Evolutionary conservation across 2,329 filamentous ascomycete genomes (phyloP).

Genomic region (Diaporthe caulivora): DNA sequence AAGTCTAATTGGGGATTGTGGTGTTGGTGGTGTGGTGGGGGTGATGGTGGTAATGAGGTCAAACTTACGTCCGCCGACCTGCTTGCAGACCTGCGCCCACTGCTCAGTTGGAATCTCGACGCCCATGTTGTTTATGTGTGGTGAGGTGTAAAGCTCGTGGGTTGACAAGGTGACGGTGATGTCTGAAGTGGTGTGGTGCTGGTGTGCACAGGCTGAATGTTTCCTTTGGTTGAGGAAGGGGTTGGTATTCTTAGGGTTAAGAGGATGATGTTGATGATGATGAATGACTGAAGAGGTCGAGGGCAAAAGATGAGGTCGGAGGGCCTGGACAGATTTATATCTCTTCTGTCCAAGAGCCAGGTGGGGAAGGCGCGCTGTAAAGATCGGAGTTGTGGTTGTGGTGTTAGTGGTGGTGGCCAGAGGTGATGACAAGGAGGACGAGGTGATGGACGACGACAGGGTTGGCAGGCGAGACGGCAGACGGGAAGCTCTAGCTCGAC

Average conservation of each 20-base stretch:
- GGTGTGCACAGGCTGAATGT: background rate
- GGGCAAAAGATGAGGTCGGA: background rate
- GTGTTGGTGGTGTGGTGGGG: too few species aligned
- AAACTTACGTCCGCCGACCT: slow-evolving; percentile 77
- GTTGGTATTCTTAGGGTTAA: slow-evolving; percentile 19
- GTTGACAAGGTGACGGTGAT: slow-evolving; percentile 14
- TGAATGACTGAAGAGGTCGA: slow-evolving; percentile 16
- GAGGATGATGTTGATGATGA: background rate
- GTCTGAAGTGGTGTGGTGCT: background rate
- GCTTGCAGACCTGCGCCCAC: slow-evolving; percentile 92
- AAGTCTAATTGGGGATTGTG: slow-evolving; percentile 30
- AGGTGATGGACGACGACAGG: slow-evolving; percentile 13
- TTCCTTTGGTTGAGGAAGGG: background rate
- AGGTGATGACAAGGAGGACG: background rate
- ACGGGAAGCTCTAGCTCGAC: slow-evolving; percentile 23
- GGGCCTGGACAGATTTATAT: slow-evolving; percentile 30
- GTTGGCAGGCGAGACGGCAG: slow-evolving; percentile 7
- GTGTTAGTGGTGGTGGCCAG: background rate
- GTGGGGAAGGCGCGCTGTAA: slow-evolving; percentile 32
- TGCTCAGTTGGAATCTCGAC: slow-evolving; percentile 80
- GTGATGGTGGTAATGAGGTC: background rate
- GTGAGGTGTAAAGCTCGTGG: slow-evolving; percentile 25
- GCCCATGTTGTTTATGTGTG: slow-evolving; percentile 53
- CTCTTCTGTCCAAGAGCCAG: slow-evolving; percentile 29
- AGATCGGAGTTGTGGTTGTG: background rate